Percentiles rank a stretch among this genome's conserved stretches.
phyloP scores from a whole-genome alignment of 2,329 filamentous ascomycete genomes.

The Dactylonectria estremocensis region DNA sequence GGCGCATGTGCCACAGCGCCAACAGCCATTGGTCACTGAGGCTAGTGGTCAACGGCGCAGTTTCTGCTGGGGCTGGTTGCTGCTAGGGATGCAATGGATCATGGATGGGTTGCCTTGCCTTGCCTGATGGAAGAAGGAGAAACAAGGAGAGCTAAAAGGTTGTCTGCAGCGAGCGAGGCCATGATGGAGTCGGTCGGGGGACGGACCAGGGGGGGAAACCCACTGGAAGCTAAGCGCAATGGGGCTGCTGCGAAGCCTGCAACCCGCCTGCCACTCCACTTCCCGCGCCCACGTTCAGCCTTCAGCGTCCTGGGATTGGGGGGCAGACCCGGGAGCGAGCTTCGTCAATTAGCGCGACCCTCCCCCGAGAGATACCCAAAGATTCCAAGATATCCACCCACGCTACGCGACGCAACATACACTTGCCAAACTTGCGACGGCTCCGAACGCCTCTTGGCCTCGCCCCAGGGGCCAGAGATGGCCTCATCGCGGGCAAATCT shows the following conservation, averaged over 20 bases:
- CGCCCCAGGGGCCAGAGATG: not conserved
- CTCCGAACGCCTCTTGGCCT: not conserved
- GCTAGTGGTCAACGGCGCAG: constrained; percentile 4
- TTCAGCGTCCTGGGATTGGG: constrained; percentile 29
- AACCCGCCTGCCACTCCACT: constrained; percentile 23
- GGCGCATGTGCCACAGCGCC: constrained; percentile 21
- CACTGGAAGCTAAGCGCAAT: constrained; percentile 2
- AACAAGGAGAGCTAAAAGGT: no score
- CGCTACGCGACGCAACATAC: constrained; percentile 8
- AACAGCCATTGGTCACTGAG: constrained; percentile 24
- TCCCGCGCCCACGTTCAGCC: constrained; percentile 36
- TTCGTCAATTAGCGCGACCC: constrained; percentile 1
- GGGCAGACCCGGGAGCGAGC: constrained; percentile 11
- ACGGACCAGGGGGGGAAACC: not conserved
- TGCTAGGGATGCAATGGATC: not conserved
- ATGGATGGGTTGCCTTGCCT: no score
- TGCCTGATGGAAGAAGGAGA: no score
- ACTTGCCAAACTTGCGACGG: not conserved
- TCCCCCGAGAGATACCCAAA: constrained; percentile 12
- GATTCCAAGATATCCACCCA: constrained; percentile 12
- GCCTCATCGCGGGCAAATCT: constrained; percentile 3
- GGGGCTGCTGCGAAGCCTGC: not conserved
- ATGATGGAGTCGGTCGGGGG: no score
- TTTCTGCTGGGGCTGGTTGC: not conserved
- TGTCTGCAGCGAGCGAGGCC: no score